These are phyloP conservation scores for Bruguiera hainesii DNA, from an alignment of 441 rosid genomes.

Conservation along the genomic window DNA sequence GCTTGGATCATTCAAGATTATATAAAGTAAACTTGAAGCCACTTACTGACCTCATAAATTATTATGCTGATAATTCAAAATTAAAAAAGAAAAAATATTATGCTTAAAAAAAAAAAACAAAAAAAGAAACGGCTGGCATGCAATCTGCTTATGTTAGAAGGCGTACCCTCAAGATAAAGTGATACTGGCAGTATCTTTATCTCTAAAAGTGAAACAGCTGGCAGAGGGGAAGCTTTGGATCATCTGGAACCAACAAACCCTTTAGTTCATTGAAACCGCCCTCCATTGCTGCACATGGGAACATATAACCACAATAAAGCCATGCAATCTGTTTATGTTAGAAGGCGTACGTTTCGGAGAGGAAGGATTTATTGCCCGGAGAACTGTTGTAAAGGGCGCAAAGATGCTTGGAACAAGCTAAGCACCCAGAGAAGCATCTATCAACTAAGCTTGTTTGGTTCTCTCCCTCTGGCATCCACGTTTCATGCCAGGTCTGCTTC, in stretches of 20 bases:
- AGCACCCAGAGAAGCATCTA: not conserved
- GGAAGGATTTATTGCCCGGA: not conserved
- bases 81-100: too few species aligned
- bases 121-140: not conserved
- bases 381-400: not conserved
- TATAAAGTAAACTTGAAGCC: too few species aligned
- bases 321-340: too few species aligned
- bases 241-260: constrained; percentile 2
- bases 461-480: constrained; percentile 19
- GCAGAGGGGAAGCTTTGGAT: constrained; percentile 3
- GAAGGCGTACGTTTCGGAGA: too few species aligned
- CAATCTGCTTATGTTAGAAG: too few species aligned
- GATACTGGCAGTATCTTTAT: not conserved
- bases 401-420: not conserved
- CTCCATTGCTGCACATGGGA: not conserved
- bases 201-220: constrained; percentile 21
- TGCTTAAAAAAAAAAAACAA: not conserved
- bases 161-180: not conserved
- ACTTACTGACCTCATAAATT: too few species aligned
- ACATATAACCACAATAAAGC: not conserved
- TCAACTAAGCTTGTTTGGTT: constrained; percentile 26
- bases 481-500: constrained; percentile 12
- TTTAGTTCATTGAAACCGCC: constrained; percentile 7
- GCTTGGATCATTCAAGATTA: too few species aligned
- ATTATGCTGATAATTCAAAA: too few species aligned